Evolutionary conservation across 2,329 filamentous ascomycete species (phyloP).

Genomic region (Triangularia verruculosa): DNA sequence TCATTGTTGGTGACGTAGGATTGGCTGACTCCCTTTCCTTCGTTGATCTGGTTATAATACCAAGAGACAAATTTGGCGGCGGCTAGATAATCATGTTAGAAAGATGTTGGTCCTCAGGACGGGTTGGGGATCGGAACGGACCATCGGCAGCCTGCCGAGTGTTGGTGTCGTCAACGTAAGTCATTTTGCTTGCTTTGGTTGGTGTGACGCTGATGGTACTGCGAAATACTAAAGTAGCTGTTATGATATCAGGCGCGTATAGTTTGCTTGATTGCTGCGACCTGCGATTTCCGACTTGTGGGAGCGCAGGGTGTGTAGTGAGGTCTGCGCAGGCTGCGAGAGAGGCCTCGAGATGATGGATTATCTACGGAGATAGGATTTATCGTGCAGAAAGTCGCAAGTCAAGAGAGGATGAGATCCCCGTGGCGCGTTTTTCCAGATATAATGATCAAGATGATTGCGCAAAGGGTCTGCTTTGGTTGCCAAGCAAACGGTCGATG

Average conservation of each 20-base stretch:
- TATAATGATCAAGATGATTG: not conserved
- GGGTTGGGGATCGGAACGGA: conserved; percentile 22
- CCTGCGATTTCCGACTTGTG: not conserved
- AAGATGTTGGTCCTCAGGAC: conserved; percentile 1
- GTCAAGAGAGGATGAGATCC: not conserved
- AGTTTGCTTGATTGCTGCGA: not conserved
- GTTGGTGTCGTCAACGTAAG: conserved; percentile 38
- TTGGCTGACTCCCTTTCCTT: conserved; percentile 53
- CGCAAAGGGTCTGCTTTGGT: not conserved
- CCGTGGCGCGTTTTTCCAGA: not conserved
- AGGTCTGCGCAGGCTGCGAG: not conserved
- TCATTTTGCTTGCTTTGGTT: not conserved
- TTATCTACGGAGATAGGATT: not conserved
- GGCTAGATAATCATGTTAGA: conserved; percentile 42
- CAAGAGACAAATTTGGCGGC: conserved; percentile 68
- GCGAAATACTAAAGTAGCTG: not conserved
- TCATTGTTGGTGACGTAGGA: conserved; percentile 67
- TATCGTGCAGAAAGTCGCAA: not conserved
- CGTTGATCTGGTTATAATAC: conserved; percentile 74
- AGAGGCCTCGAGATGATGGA: not conserved
- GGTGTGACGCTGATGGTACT: not conserved
- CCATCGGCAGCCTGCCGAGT: conserved; percentile 48
- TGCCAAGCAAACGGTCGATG: not conserved
- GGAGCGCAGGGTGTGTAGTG: not conserved
- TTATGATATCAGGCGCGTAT: not conserved